Evolutionary conservation across 1,284 basidiomycete genomes (phyloP), one percentile per base, ranked within the genome.

Genomic region (Puccinia horiana): DNA sequence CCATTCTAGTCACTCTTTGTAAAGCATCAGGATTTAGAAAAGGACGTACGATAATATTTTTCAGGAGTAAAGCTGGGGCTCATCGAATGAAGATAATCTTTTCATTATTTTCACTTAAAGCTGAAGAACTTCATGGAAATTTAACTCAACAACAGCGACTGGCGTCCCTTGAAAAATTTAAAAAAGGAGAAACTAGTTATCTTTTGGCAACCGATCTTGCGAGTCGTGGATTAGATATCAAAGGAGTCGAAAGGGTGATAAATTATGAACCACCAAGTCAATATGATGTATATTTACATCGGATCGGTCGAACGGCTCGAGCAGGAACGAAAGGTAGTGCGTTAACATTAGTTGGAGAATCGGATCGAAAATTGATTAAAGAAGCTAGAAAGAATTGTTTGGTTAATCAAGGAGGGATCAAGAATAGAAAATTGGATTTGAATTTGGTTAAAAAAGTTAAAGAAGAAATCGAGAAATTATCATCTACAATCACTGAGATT

Each of bases 181-280:
- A 94, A 82, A 93, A 94, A 83, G 92, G 94, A 40, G 87, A 90
- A 61, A 93, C 93, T 49, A 93, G 95, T 86, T 98, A 92, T 87
- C 89, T 99, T 11, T 92, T 98, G 89, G 96, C 96, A 0, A 99
- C 96, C 0, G 96, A 98, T 87, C 89, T 99, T 29, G 96, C 96
- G 35, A 94, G 94, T 83, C 82, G 84, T 65, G 84, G 86, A 75
- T 84, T 86, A 76, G 86, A 86, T 83, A 86, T 86, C 83, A 85
- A 85, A 80, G 86, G 86, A 18, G 85, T 86, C 49, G 85, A 86
- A 69, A 84, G 85, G 74, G 86, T 86, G 70, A 86, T 88, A 83
- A 99, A 99, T 88, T 98, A 96, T 86, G 96, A 98, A 87, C 97
- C 98, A 95, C 96, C 96, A 4, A 91, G 91, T 26, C 94, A 96